Evolutionary conservation across 1,284 basidiomycete genomes (phyloP).

Genomic region (Pseudomicrostroma phylloplanum): DNA sequence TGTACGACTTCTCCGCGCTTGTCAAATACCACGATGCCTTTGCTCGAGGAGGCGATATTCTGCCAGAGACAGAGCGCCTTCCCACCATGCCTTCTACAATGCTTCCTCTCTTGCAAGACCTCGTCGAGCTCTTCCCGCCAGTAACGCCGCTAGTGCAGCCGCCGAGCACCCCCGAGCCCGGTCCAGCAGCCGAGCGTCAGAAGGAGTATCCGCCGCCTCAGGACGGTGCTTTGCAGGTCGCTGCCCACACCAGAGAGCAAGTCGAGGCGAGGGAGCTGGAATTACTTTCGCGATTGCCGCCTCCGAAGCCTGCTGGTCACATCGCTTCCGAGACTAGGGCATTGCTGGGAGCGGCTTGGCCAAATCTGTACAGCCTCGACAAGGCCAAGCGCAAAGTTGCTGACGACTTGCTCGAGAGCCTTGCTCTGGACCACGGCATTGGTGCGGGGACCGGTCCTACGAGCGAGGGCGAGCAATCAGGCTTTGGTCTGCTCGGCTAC

Average conservation of each 20-base stretch:
- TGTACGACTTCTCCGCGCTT: constrained; percentile 34
- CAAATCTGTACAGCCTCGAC: constrained; percentile 36
- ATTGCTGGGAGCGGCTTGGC: constrained; percentile 43
- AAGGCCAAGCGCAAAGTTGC: constrained; percentile 31
- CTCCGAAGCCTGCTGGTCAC: constrained; percentile 8
- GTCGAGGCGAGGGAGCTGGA: constrained; percentile 12
- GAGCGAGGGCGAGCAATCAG: constrained; percentile 16
- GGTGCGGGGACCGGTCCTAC: constrained; percentile 22
- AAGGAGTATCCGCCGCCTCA: constrained; percentile 4
- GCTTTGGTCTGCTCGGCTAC: constrained; percentile 42
- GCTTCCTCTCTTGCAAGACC: constrained; percentile 33
- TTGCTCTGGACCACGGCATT: constrained; percentile 33
- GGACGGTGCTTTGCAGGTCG: constrained; percentile 17
- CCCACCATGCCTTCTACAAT: constrained; percentile 44
- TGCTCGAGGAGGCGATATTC: constrained; percentile 33
- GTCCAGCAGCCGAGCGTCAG: constrained; percentile 8
- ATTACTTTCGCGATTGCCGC: neutral
- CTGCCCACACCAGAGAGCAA: constrained; percentile 11
- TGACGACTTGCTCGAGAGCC: constrained; percentile 34
- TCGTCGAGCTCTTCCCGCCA: constrained; percentile 38
- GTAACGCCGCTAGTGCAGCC: constrained; percentile 16
- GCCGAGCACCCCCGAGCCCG: neutral
- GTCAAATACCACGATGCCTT: constrained; percentile 35
- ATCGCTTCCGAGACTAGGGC: constrained; percentile 31
- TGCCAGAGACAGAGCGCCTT: constrained; percentile 38